Percentiles rank a stretch among this genome's conserved stretches.
These are phyloP conservation scores for Sporisorium scitamineum DNA, from an alignment of 1,284 basidiomycete species.

Conservation along the genomic window DNA sequence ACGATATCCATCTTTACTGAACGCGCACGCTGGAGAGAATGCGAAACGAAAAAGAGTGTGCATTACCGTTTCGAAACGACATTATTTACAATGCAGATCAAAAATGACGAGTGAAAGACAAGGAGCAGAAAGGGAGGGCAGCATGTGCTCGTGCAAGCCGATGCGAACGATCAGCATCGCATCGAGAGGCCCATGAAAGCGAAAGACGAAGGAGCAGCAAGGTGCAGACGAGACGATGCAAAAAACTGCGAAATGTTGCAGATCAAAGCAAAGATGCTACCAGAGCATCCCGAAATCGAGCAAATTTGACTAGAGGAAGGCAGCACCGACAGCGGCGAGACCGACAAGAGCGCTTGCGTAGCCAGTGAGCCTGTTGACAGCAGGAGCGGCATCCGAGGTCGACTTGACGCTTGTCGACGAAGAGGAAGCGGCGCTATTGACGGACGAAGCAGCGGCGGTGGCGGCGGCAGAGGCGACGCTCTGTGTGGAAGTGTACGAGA, in stretches of 20 bases:
- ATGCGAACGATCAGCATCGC: not conserved
- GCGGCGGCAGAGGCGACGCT: conserved; percentile 77
- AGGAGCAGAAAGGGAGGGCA: conserved; percentile 6
- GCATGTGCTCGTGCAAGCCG: not conserved
- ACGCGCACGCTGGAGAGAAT: not conserved
- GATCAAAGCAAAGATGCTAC: conserved; percentile 10
- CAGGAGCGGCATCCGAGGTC: conserved; percentile 21
- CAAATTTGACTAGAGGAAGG: conserved; percentile 25
- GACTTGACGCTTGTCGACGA: conserved; percentile 28
- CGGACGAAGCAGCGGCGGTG: conserved; percentile 78
- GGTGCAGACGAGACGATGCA: conserved; percentile 1
- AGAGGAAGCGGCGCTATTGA: not conserved
- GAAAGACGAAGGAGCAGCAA: conserved; percentile 18
- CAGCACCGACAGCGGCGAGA: conserved; percentile 41
- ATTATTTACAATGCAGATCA: conserved; percentile 5
- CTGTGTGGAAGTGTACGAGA: conserved; percentile 65
- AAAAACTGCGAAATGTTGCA: too few relatives aligned
- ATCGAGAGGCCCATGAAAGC: conserved; percentile 6
- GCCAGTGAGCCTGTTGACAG: conserved; percentile 24
- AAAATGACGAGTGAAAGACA: not conserved
- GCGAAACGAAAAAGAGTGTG: conserved; percentile 8
- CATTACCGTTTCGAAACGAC: not conserved
- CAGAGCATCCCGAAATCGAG: conserved; percentile 15
- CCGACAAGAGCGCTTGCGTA: conserved; percentile 38
- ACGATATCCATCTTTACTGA: not conserved